Conservation (phyloP, 2,329 filamentous ascomycete species). For the Cladosporium colombiae region DNA sequence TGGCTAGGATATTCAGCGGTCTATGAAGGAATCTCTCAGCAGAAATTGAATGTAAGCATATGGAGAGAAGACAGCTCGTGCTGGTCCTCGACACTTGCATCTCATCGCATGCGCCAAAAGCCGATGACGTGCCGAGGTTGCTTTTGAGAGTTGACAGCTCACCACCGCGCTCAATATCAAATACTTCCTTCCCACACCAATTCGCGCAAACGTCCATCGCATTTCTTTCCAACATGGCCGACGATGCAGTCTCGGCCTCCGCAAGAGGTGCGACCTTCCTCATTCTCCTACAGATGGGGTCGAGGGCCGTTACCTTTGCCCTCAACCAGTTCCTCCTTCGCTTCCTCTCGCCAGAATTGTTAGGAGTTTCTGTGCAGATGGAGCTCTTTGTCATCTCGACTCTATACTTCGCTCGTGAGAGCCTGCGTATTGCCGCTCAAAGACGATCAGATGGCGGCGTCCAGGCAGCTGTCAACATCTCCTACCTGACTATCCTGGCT, state of each 20-base stretch:
- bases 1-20: background rate
- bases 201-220: background rate
- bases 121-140: conserved; percentile 15
- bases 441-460: conserved; percentile 56
- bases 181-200: background rate
- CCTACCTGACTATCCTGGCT: conserved; percentile 72
- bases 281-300: conserved; percentile 82
- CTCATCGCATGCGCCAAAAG: conserved; percentile 16
- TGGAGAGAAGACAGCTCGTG: conserved; percentile 2
- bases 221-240: conserved; percentile 27
- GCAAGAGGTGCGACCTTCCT: conserved; percentile 79
- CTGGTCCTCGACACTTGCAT: background rate
- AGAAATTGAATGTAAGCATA: background rate
- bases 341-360: conserved; percentile 78
- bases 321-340: conserved; percentile 91
- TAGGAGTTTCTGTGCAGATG: conserved; percentile 85
- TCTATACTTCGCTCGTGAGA: conserved; percentile 93
- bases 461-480: conserved; percentile 84
- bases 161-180: background rate
- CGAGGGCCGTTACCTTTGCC: conserved; percentile 84
- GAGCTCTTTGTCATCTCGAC: conserved; percentile 91
- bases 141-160: conserved; percentile 11
- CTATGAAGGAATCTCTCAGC: background rate
- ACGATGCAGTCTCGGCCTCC: conserved; percentile 44
- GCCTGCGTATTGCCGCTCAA: conserved; percentile 86